Conservation (phyloP, 1,284 basidiomycete species). For the Pseudozyma sp. region DNA sequence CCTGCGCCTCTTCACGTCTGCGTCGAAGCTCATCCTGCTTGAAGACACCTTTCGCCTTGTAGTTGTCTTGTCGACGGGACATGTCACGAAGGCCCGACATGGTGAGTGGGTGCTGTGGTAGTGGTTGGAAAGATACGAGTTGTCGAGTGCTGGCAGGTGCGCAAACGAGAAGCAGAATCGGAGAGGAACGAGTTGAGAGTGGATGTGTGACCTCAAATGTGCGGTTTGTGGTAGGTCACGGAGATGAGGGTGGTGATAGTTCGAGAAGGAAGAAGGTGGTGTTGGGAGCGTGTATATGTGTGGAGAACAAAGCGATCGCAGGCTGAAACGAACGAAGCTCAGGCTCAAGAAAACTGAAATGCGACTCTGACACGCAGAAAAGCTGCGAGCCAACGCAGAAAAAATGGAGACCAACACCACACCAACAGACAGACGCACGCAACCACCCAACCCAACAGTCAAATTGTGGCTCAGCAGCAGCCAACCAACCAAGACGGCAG, state of each 20-base stretch:
- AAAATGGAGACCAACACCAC: constrained; percentile 43
- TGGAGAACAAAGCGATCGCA: neutral
- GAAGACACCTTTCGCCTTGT: constrained; percentile 67
- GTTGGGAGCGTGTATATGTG: constrained; percentile 1
- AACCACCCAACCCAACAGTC: neutral
- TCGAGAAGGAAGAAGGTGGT: neutral
- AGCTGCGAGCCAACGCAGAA: neutral
- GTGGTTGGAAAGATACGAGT: neutral
- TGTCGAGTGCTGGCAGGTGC: neutral
- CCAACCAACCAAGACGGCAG: neutral
- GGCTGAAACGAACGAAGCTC: neutral
- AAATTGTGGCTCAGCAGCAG: neutral
- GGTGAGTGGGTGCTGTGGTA: constrained; percentile 9
- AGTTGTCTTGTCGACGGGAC: constrained; percentile 66
- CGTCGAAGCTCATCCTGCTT: constrained; percentile 68
- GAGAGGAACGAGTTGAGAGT: neutral
- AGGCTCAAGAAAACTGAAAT: neutral
- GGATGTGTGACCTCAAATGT: constrained; percentile 3
- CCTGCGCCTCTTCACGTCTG: constrained; percentile 67
- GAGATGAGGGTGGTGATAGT: neutral
- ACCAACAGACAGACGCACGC: constrained; percentile 1
- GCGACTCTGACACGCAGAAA: neutral
- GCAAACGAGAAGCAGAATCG: neutral
- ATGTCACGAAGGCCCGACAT: constrained; percentile 62
- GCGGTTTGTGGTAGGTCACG: neutral